Base-by-base conservation (phyloP, 768 basidiomycete genomes). In the Neoboletus brunneissimus region DNA sequence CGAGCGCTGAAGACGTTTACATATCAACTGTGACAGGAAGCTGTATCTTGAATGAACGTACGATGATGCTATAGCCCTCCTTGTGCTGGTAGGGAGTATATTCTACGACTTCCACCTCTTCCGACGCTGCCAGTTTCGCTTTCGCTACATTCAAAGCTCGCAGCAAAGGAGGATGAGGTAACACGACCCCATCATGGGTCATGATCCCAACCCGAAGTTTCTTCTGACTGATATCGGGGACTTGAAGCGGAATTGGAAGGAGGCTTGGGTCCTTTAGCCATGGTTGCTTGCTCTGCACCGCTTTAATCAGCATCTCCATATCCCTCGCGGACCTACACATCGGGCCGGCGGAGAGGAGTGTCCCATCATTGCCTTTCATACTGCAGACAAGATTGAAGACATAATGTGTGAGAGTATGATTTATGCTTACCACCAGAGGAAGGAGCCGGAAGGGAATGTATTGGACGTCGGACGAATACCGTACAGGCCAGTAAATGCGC, bases 111-210 rank as follows among this genome's bases (percentile, higher is more conserved):
- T 73, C 74, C 51, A 71, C 75, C 51, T 59, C 67, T 1, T 66
- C 57, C 13, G 73, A 70, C 0, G 64, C 66, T 38, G 61, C 62
- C 37, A 82, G 63, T n/a, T 72, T 77, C 29, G 61, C 66, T 58
- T 72, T 75, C 4, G 67, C 65, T 25, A 70, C 53, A 31, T 73
- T 64, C 51, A 83, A 56, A 5, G 77, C 80, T 7, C 80, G 70
- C 15, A 61, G 53, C 41, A 76, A 63, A 0, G 81, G 80, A 20
- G 79, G 76, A 8, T 73, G 71, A 7, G 79, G 78, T 38, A 66
- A 53, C 3, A 75, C 74, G 6, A 73, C 58, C 1, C 62, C 71
- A 53, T 81, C 77, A 54, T 72, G 65, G 64, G 73, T 66, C 56
- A 66, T 66, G 34, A 66, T 56, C n/a, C 62, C 65, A 18, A 66